These are phyloP conservation scores for Lolium rigidum DNA, from an alignment of 176 grass and related monocot genomes.

Conservation along the genomic window DNA sequence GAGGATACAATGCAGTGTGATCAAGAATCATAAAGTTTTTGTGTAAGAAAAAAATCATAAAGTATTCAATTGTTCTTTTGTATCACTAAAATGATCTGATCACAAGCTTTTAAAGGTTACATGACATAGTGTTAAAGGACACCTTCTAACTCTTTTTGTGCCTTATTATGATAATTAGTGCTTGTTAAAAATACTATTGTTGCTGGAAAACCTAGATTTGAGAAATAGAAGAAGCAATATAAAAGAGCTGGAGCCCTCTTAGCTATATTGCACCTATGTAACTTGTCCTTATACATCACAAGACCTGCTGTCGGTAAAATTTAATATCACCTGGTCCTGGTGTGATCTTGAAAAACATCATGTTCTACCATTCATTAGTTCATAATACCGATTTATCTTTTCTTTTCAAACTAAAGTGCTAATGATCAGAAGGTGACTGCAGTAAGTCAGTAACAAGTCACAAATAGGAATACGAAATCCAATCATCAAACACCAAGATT, in stretches of 20 bases:
- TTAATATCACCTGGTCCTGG: not conserved
- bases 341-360: no score
- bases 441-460: not conserved
- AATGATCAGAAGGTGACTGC: slow-evolving; percentile 9
- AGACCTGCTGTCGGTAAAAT: not conserved
- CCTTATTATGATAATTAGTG: slow-evolving; percentile 6
- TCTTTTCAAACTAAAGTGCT: slow-evolving; percentile 21
- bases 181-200: slow-evolving; percentile 18
- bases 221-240: slow-evolving; percentile 2
- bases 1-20: not conserved
- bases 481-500: not conserved
- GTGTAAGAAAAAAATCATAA: slow-evolving; percentile 23
- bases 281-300: not conserved
- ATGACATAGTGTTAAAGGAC: not conserved
- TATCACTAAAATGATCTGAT: not conserved
- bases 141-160: not conserved
- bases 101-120: not conserved
- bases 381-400: slow-evolving; percentile 14
- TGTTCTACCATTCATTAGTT: slow-evolving; percentile 4
- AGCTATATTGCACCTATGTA: not conserved
- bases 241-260: not conserved
- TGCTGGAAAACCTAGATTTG: not conserved
- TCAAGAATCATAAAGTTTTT: slow-evolving; percentile 24
- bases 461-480: not conserved
- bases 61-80: not conserved